phyloP scores from a whole-genome alignment of 192 early-diverging fungal genomes.

The Linnemannia zychae region DNA sequence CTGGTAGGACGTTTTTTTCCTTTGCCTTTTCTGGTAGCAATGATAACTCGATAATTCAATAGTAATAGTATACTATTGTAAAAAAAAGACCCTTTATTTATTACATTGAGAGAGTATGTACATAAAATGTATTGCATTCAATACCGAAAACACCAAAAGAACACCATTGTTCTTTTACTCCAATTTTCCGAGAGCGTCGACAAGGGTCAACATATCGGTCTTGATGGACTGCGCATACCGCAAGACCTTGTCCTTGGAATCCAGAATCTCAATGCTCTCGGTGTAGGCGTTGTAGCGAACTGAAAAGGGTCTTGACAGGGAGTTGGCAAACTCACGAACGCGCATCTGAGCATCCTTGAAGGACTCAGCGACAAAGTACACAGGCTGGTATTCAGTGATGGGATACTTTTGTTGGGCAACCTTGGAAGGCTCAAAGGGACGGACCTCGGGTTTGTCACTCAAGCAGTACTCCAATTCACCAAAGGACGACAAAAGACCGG shows the following conservation, averaged over 20 bases:
- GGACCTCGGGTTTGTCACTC: slow-evolving; percentile 81
- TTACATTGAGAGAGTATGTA: neutral
- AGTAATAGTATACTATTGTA: too few relatives aligned
- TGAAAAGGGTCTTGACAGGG: slow-evolving; percentile 85
- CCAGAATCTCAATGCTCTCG: slow-evolving; percentile 90
- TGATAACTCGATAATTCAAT: too few relatives aligned
- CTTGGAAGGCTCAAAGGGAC: slow-evolving; percentile 86
- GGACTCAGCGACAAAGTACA: slow-evolving; percentile 94
- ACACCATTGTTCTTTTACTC: neutral
- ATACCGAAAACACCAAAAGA: neutral
- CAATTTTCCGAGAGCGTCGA: slow-evolving; percentile 75
- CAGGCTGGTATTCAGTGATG: slow-evolving; percentile 94
- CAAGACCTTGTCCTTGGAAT: slow-evolving; percentile 85
- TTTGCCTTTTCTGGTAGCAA: too few relatives aligned
- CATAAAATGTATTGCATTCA: neutral
- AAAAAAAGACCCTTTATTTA: neutral
- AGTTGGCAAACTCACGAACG: slow-evolving; percentile 85
- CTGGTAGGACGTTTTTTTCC: too few relatives aligned
- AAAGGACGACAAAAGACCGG: slow-evolving; percentile 92
- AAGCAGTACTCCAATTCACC: slow-evolving; percentile 95
- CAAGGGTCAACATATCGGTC: slow-evolving; percentile 80
- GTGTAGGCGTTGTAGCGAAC: slow-evolving; percentile 95
- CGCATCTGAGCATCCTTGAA: slow-evolving; percentile 94
- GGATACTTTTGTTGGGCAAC: slow-evolving; percentile 81
- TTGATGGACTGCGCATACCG: slow-evolving; percentile 83